phyloP scores from a whole-genome alignment of 129 eudicot species.

The Chrysanthemum lavandulifolium region DNA sequence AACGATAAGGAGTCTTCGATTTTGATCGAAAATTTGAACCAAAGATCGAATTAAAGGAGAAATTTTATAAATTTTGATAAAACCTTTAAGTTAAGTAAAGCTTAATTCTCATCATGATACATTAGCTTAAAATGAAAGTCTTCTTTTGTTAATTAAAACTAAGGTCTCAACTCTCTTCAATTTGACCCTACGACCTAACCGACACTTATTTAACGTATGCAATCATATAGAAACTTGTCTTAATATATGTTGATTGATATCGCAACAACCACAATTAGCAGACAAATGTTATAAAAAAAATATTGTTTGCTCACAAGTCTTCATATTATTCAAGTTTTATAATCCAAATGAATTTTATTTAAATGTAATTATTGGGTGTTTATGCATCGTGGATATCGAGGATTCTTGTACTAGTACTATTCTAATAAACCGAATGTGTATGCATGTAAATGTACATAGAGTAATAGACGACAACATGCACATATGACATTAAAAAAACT shows the following conservation, averaged over 20 bases:
- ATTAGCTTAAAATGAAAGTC: slow-evolving; percentile 37
- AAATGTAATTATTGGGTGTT: background rate
- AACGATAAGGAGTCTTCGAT: background rate
- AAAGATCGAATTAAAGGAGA: background rate
- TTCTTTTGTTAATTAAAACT: slow-evolving; percentile 15
- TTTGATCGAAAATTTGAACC: background rate
- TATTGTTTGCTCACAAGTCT: background rate
- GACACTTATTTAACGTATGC: slow-evolving; percentile 20
- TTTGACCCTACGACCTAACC: slow-evolving; percentile 19
- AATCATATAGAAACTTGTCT: slow-evolving; percentile 18
- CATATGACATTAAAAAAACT: no score
- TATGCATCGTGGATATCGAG: background rate
- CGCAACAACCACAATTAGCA: background rate
- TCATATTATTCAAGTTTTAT: no score
- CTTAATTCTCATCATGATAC: slow-evolving; percentile 21
- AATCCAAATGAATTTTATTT: no score
- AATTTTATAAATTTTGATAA: background rate
- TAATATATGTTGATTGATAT: slow-evolving; percentile 8
- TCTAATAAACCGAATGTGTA: no score
- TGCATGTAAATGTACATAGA: no score
- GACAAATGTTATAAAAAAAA: background rate
- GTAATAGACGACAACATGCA: no score
- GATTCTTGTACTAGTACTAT: no score
- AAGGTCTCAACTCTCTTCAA: slow-evolving; percentile 6
- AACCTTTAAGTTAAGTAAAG: slow-evolving; percentile 27